Evolutionary conservation across 805 yeast genomes (phyloP), one percentile per base, ranked within the genome.

Genomic region (Ogataea methanolica): DNA sequence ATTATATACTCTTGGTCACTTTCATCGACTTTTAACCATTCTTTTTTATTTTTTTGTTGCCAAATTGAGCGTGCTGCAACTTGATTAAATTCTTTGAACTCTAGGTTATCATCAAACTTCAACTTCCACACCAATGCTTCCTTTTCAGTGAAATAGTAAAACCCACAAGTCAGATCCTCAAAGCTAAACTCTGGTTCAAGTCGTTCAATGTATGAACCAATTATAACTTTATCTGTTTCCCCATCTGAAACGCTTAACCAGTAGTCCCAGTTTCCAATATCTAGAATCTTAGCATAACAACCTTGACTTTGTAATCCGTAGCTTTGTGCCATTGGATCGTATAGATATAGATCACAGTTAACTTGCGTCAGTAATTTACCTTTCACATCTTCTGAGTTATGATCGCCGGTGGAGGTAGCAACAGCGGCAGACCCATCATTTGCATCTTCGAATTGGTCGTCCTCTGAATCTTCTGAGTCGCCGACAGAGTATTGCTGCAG

Each of bases 101-200:
- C 61, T 1, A 67, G 66, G 9, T 66, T 59, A 36, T 65, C 61
- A 0, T 53, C 52, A 57, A 89, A 88, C 55, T 74, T 78, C 36
- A 87, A 56, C 54, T 87, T 71, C 76, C 85, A 86, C 1, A 96
- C 83, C 23, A 73, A 68, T 0, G 82, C 75, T 1, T 62, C 56
- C 2, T 64, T 62, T 6, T 63, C 73, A 5, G 67, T 55, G 26
- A 65, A 68, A 52, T 78, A 73, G 61, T 86, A 85, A 74, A 88
- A 89, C 14, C 85, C 75, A 54, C 89, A 85, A 1, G 87, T 74
- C 14, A 63, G 53, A 33, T 75, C 62, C 12, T 75, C 80, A 51
- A 71, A 74, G 59, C 83, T 80, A 60, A 87, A 83, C n/a, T 76
- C 72, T 2, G 94, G 88, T 58, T 77, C 82, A 65, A 88, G 68